These are phyloP conservation scores for Willaertia magna DNA, from an alignment of 208 protist species.

Conservation along the genomic window DNA sequence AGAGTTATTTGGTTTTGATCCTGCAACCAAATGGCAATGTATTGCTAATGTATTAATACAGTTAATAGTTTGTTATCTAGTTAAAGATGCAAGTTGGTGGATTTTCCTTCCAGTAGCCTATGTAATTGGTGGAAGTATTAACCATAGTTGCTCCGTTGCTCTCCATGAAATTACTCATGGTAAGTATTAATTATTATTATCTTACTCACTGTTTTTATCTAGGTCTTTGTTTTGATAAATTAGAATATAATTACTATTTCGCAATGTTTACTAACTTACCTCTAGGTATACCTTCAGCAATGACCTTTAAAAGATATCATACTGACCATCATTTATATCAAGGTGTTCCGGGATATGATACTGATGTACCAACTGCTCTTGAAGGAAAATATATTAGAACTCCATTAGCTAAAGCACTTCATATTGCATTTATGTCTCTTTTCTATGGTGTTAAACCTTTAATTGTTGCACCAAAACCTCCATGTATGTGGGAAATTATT, in stretches of 20 bases:
- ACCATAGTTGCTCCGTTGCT: constrained; percentile 59
- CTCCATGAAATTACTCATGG: constrained; percentile 79
- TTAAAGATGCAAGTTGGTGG: constrained; percentile 51
- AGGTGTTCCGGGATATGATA: constrained; percentile 62
- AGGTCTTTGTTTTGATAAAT: constrained; percentile 52
- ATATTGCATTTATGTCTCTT: constrained; percentile 62
- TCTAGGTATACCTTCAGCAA: constrained; percentile 63
- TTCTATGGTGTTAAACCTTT: constrained; percentile 69
- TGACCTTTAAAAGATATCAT: constrained; percentile 79
- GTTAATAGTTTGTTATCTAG: constrained; percentile 31
- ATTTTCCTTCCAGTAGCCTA: constrained; percentile 48
- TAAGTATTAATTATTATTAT: constrained; percentile 26
- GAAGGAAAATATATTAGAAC: constrained; percentile 33
- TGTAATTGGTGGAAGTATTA: constrained; percentile 60
- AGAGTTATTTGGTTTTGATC: constrained; percentile 52
- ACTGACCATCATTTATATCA: constrained; percentile 77
- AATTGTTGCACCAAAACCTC: constrained; percentile 34
- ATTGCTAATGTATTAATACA: constrained; percentile 45
- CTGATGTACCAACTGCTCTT: constrained; percentile 61
- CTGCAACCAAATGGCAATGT: constrained; percentile 13
- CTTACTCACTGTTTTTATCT: neutral
- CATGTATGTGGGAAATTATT: constrained; percentile 18
- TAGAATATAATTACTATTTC: constrained; percentile 57
- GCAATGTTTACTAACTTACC: constrained; percentile 64
- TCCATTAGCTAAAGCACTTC: constrained; percentile 47